Evolutionary conservation across 1,139 yeast species (phyloP), one percentile per base, ranked within the genome.

Genomic region (Taiozyma onychis): DNA sequence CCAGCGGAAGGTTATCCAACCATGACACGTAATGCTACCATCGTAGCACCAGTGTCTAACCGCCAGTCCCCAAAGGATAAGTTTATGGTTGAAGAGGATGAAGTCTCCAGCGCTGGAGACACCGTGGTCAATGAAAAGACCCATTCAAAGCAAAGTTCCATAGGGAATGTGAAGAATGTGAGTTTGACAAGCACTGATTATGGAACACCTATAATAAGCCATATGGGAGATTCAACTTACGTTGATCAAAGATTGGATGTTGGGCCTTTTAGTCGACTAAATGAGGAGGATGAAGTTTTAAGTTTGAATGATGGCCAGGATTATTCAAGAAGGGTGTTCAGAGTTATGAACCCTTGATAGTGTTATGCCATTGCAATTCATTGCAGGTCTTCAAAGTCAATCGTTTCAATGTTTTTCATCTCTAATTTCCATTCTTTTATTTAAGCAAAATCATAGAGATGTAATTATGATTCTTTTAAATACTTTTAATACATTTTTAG

Each of bases 171-270:
- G 6, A 46, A 48, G 39, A 41, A 43, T 8, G 13, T 39, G 4
- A 43, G 50, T 3, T 39, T 46, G 6, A 24, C 39, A 4, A 53
- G 54, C 26, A 39, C 51, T 2, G 56, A 49, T 27, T 50, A 41
- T 42, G 63, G 60, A 1, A 58, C 58, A 1, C 62, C 63, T 10
- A 58, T 60, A 41, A 57, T 59, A 35, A 56, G 51, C 43, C 51
- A 74, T 16, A 75, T 76, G 41, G 74, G 64, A 4, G 60, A 57
- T 21, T 48, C 77, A 28, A 71, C 75, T 9, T 82, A 81, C 56
- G 76, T 82, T 50, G 89, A 84, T 60, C 78, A 79, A 53, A 70
- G 87, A 30, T 66, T 83, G 49, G 87, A 83, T 55, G 85, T 85
- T 9, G 70, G 73, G 22, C 75, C 80, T 34, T 74, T 83, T 72